Conservation (phyloP, 1,139 yeast species). For the Arxiozyma slooffiae region DNA sequence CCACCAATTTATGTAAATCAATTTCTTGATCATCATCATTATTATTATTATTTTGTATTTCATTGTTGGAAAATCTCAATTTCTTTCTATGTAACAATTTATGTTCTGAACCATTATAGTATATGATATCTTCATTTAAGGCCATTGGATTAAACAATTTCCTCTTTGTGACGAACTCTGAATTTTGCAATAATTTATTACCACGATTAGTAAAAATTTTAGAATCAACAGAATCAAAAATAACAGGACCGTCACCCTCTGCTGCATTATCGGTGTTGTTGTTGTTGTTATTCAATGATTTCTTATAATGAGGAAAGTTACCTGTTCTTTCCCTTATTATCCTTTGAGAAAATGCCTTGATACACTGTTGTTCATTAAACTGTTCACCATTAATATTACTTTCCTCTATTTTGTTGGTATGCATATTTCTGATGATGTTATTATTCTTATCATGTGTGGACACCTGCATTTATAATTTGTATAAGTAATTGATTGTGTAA, state of each 20-base stretch:
- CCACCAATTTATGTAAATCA: slow-evolving; percentile 33
- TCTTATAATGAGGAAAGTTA: slow-evolving; percentile 25
- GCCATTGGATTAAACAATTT: slow-evolving; percentile 31
- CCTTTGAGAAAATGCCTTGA: slow-evolving; percentile 22
- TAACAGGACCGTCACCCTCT: too few relatives aligned
- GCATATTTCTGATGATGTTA: neutral
- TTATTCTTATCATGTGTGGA: neutral
- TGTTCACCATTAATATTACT: neutral
- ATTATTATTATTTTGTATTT: slow-evolving; percentile 6
- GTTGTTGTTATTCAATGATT: slow-evolving; percentile 17
- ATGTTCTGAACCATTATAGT: slow-evolving; percentile 31
- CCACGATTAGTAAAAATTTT: slow-evolving; percentile 46
- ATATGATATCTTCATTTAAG: slow-evolving; percentile 32
- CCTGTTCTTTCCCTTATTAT: slow-evolving; percentile 28
- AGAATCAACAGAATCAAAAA: slow-evolving; percentile 20
- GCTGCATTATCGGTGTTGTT: too few relatives aligned
- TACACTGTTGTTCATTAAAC: slow-evolving; percentile 4
- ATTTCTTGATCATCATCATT: slow-evolving; percentile 16
- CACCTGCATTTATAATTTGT: neutral
- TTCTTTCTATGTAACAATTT: slow-evolving; percentile 24
- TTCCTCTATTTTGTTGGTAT: neutral
- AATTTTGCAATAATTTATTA: slow-evolving; percentile 44
- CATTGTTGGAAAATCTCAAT: slow-evolving; percentile 19
- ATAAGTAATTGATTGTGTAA: too few relatives aligned
- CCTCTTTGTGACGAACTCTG: slow-evolving; percentile 33